Percentiles rank a stretch among this genome's conserved stretches.
phyloP scores from a whole-genome alignment of 192 early-diverging fungal genomes.

The Pilobolus umbonatus region DNA sequence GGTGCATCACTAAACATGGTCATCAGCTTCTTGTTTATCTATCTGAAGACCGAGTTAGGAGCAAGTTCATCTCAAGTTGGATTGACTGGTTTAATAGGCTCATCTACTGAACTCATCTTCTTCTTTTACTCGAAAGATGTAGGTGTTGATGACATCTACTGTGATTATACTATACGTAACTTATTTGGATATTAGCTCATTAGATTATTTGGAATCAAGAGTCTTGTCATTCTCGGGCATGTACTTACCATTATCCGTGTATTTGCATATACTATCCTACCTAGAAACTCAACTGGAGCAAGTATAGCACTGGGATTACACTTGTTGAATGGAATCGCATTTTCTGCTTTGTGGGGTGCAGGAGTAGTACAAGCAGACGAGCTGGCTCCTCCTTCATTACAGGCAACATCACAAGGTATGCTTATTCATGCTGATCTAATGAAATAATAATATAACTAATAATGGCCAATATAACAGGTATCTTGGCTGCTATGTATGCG shows the following conservation, averaged over 20 bases:
- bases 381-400: constrained; percentile 35
- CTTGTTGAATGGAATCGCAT: constrained; percentile 41
- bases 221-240: constrained; percentile 40
- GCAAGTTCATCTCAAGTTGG: constrained; percentile 39
- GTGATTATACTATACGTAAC: not conserved
- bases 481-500: constrained; percentile 36
- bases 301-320: constrained; percentile 36
- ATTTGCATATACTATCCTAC: constrained; percentile 34
- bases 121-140: constrained; percentile 46
- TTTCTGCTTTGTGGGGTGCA: constrained; percentile 41
- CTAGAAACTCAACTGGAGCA: constrained; percentile 26
- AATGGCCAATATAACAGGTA: constrained; percentile 3
- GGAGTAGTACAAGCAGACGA: constrained; percentile 42
- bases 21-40: constrained; percentile 38
- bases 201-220: constrained; percentile 35
- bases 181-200: constrained; percentile 35
- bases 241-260: constrained; percentile 40
- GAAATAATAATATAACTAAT: not conserved
- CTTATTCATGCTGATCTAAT: too few relatives aligned
- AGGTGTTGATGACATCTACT: constrained; percentile 10
- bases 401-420: constrained; percentile 44
- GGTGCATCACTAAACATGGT: constrained; percentile 40
- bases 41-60: constrained; percentile 37
- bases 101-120: constrained; percentile 36
- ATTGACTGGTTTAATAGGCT: constrained; percentile 39